phyloP scores from a whole-genome alignment of 2,329 filamentous ascomycete species.

The Alternaria longipes region DNA sequence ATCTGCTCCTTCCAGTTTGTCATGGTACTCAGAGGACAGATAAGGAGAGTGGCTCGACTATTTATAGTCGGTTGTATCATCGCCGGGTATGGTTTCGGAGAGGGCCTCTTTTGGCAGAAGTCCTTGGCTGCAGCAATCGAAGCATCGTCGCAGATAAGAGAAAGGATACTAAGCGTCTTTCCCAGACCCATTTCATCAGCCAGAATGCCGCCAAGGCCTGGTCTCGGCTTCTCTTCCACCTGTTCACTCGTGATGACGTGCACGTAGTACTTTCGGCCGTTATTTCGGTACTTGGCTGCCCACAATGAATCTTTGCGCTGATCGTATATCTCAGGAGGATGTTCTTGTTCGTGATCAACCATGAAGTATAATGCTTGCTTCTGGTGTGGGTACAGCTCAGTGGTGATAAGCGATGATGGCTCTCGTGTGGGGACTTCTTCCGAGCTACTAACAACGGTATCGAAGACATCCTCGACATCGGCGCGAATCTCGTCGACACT shows the following conservation, averaged over 20 bases:
- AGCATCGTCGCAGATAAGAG: constrained; percentile 69
- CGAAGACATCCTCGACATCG: constrained; percentile 87
- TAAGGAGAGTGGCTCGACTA: constrained; percentile 80
- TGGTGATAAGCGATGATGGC: constrained; percentile 70
- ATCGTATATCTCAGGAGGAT: constrained; percentile 68
- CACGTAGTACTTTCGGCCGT: constrained; percentile 71
- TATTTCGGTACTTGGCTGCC: constrained; percentile 68
- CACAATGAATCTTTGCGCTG: constrained; percentile 78
- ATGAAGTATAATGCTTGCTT: constrained; percentile 92
- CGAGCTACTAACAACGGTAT: constrained; percentile 74
- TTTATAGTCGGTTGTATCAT: constrained; percentile 62
- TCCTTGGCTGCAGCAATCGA: constrained; percentile 69
- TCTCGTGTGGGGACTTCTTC: constrained; percentile 81
- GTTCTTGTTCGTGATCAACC: constrained; percentile 76
- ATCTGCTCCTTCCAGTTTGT: constrained; percentile 97
- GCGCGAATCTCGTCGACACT: constrained; percentile 81
- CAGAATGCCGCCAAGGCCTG: constrained; percentile 57
- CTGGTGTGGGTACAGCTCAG: constrained; percentile 80
- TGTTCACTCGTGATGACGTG: constrained; percentile 81
- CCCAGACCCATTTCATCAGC: constrained; percentile 63
- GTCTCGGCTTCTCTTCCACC: constrained; percentile 43
- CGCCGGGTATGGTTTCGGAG: constrained; percentile 23
- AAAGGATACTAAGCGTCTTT: constrained; percentile 77
- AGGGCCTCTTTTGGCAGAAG: constrained; percentile 67
- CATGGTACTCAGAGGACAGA: constrained; percentile 89